These are phyloP conservation scores for Colletotrichum incanum DNA, from an alignment of 2,329 filamentous ascomycete genomes.

Conservation along the genomic window DNA sequence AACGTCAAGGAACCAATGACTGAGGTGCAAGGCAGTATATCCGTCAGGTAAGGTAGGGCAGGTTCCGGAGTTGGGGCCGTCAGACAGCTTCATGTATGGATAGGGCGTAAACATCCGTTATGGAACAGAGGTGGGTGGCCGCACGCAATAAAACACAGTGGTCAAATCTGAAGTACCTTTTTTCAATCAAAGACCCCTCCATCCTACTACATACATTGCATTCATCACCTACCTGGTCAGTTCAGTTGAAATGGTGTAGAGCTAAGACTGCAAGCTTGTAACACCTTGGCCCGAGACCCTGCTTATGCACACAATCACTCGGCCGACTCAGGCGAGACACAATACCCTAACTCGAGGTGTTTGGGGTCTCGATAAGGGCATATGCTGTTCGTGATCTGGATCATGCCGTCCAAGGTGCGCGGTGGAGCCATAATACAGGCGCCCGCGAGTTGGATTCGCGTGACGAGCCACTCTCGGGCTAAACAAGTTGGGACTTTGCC, in stretches of 20 bases:
- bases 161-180: neutral
- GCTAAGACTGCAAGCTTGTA: constrained; percentile 1
- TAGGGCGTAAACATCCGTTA: neutral
- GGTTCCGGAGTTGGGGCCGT: neutral
- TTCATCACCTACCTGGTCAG: neutral
- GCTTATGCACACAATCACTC: neutral
- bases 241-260: neutral
- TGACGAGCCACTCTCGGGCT: neutral
- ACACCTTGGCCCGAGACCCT: neutral
- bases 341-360: neutral
- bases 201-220: too few species aligned
- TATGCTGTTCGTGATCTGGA: constrained; percentile 2
- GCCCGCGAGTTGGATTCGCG: neutral
- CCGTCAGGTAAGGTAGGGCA: constrained; percentile 1
- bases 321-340: constrained; percentile 6
- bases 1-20: neutral
- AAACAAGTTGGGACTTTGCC: neutral
- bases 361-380: neutral
- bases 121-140: constrained; percentile 1
- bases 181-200: neutral
- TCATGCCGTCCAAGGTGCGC: neutral
- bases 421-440: neutral
- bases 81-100: neutral
- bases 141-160: neutral
- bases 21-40: neutral